Conservation (phyloP, 2,329 filamentous ascomycete species). For the Penicillium sp. region DNA sequence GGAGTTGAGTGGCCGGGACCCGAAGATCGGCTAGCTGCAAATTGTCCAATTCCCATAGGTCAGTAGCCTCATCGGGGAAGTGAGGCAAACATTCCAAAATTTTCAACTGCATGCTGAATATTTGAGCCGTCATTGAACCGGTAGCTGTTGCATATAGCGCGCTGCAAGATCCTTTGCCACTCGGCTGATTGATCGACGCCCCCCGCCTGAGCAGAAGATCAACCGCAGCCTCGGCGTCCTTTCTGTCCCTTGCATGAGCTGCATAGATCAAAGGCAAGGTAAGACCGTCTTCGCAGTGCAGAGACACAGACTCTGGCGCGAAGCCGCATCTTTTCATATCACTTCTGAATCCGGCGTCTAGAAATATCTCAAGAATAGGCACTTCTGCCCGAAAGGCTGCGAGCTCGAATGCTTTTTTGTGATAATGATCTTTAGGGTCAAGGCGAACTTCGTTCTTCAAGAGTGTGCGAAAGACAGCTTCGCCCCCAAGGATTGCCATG, state of each 20-base stretch:
- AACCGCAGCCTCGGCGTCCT: neutral
- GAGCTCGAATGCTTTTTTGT: neutral
- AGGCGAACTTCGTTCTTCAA: neutral
- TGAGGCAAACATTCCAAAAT: too few relatives aligned
- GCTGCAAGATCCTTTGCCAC: neutral
- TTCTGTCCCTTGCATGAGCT: neutral
- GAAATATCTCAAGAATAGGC: neutral
- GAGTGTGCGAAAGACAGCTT: neutral
- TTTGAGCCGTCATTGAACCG: neutral
- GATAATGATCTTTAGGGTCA: neutral
- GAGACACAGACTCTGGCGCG: neutral
- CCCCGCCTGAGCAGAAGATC: neutral
- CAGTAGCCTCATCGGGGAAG: too few relatives aligned
- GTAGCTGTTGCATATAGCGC: neutral
- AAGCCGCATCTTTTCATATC: neutral
- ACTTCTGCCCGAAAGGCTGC: neutral
- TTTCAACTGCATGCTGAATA: too few relatives aligned
- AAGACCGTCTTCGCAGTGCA: neutral
- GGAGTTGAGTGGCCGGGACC: neutral
- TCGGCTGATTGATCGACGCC: neutral
- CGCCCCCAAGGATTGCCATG: neutral
- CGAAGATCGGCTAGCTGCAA: neutral
- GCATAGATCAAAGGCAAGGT: neutral
- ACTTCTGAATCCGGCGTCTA: neutral
- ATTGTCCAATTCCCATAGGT: too few relatives aligned